A percentile compares a stretch with the other conserved stretches of the same genome.
phyloP scores from a whole-genome alignment of 1,284 basidiomycete species.

The Termitomyces sp. region DNA sequence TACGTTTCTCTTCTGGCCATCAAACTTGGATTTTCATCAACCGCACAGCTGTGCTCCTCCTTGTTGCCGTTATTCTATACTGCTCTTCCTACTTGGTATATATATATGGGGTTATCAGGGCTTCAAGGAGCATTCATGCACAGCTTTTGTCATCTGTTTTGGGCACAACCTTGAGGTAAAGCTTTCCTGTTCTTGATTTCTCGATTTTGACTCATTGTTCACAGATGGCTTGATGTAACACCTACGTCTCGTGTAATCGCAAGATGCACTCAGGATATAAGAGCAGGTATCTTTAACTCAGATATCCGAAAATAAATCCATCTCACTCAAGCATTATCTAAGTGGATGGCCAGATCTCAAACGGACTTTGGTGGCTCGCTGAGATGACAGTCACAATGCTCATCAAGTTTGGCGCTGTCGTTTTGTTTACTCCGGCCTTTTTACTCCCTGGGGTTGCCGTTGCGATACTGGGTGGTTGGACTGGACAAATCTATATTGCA shows the following conservation, averaged over 20 bases:
- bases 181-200: background rate
- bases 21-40: too few relatives aligned
- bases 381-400: slow-evolving; percentile 31
- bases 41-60: slow-evolving; percentile 25
- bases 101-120: slow-evolving; percentile 42
- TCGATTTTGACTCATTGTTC: background rate
- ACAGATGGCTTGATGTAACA: slow-evolving; percentile 48
- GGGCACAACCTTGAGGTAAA: slow-evolving; percentile 40
- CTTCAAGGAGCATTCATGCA: slow-evolving; percentile 54
- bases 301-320: background rate
- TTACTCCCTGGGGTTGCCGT: slow-evolving; percentile 28
- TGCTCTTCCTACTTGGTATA: slow-evolving; percentile 30
- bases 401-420: slow-evolving; percentile 29
- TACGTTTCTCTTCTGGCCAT: slow-evolving; percentile 2
- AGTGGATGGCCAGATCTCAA: slow-evolving; percentile 30
- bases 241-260: slow-evolving; percentile 51
- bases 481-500: slow-evolving; percentile 56
- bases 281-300: slow-evolving; percentile 14
- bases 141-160: slow-evolving; percentile 52
- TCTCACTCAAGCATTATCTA: background rate
- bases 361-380: slow-evolving; percentile 24
- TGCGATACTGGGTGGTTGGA: slow-evolving; percentile 28
- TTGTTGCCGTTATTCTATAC: slow-evolving; percentile 30
- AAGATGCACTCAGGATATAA: slow-evolving; percentile 55
- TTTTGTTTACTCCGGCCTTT: slow-evolving; percentile 31